Conservation (phyloP, 108 stramenopile species). For the Mediolabrus comicus region DNA sequence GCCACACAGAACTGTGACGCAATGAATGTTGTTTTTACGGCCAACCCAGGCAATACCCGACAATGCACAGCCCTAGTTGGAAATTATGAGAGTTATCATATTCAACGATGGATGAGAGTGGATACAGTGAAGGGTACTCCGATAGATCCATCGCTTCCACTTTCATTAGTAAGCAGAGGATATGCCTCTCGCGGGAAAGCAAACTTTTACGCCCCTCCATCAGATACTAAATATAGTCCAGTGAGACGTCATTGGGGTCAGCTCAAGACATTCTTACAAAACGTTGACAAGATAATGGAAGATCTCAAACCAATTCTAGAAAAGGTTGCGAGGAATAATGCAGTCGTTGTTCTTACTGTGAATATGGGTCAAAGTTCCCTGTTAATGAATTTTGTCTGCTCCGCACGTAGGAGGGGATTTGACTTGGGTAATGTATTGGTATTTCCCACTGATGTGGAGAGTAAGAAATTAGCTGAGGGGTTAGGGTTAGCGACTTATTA, state of each 20-base stretch:
- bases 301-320: constrained; percentile 44
- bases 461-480: constrained; percentile 66
- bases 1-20: constrained; percentile 70
- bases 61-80: constrained; percentile 63
- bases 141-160: constrained; percentile 39
- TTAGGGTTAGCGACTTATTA: constrained; percentile 73
- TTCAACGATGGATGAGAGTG: constrained; percentile 64
- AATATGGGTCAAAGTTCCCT: constrained; percentile 52
- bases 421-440: constrained; percentile 62
- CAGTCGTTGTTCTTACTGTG: constrained; percentile 52
- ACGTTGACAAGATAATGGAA: constrained; percentile 42
- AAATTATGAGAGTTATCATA: constrained; percentile 62
- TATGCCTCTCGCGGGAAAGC: constrained; percentile 38
- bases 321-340: constrained; percentile 48
- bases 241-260: constrained; percentile 44
- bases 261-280: constrained; percentile 47
- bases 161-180: constrained; percentile 50
- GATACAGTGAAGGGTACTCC: constrained; percentile 4
- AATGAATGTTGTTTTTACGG: constrained; percentile 61
- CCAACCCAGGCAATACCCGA: constrained; percentile 29
- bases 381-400: constrained; percentile 60
- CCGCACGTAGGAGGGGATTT: constrained; percentile 48
- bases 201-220: constrained; percentile 38
- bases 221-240: constrained; percentile 17
- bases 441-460: constrained; percentile 78